Evolutionary conservation across 108 stramenopile genomes (phyloP).

Genomic region (Fistulifera pelliculosa): DNA sequence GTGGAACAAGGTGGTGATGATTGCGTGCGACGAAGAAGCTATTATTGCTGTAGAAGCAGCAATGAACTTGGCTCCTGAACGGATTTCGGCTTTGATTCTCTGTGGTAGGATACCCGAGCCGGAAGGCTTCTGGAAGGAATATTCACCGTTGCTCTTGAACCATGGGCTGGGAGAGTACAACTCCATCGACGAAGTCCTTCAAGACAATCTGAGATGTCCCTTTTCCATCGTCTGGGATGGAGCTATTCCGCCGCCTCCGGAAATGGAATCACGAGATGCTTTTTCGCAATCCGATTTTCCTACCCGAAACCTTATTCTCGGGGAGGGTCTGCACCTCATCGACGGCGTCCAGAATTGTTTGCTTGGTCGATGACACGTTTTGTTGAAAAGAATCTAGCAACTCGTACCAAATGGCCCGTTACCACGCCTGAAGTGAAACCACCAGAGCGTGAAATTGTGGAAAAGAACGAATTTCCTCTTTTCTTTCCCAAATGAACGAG

Average conservation of each 20-base stretch:
- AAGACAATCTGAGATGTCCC: conserved; percentile 31
- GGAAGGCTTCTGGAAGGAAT: conserved; percentile 1
- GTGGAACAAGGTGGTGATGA: conserved; percentile 43
- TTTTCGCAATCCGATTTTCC: not conserved
- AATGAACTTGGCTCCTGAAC: conserved; percentile 31
- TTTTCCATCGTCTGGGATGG: conserved; percentile 52
- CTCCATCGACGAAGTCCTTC: conserved; percentile 26
- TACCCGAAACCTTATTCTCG: conserved; percentile 27
- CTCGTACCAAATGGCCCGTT: not conserved
- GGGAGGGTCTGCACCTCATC: conserved; percentile 51
- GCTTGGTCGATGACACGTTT: conserved; percentile 50
- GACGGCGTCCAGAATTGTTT: conserved; percentile 45
- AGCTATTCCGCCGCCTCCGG: not conserved
- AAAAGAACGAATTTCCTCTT: no score
- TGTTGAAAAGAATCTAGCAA: conserved; percentile 44
- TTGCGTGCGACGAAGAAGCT: conserved; percentile 40
- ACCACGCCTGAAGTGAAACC: no score
- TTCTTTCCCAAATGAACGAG: no score
- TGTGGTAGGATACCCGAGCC: conserved; percentile 16
- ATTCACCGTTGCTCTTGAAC: not conserved
- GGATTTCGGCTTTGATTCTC: conserved; percentile 34
- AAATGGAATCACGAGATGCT: not conserved
- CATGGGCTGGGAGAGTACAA: no score
- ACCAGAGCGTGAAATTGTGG: no score
- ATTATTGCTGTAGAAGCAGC: conserved; percentile 43